Percentiles rank a stretch among this genome's conserved stretches.
Evolutionary conservation across 2,329 filamentous ascomycete genomes (phyloP).

Genomic region (Aspergillus pseudonomiae): DNA sequence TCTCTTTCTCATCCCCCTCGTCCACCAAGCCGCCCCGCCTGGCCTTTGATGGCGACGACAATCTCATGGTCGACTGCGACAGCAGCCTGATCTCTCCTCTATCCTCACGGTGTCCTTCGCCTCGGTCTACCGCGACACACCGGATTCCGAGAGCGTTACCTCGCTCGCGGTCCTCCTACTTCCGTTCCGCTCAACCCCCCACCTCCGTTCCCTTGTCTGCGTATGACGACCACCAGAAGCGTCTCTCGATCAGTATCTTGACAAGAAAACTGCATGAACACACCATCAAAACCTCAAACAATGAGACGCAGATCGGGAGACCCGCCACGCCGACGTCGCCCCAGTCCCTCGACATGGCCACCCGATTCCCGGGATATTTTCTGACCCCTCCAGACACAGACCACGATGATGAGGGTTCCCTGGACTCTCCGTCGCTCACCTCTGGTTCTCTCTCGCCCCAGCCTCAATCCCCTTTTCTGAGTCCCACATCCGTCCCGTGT

Average conservation of each 20-base stretch:
- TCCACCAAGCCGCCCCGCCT: constrained; percentile 32
- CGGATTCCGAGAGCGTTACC: constrained; percentile 34
- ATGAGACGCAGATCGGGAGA: constrained; percentile 11
- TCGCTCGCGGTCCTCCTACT: constrained; percentile 37
- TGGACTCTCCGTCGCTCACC: constrained; percentile 61
- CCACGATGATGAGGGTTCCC: constrained; percentile 39
- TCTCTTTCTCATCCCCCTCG: constrained; percentile 44
- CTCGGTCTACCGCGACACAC: constrained; percentile 32
- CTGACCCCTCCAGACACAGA: constrained; percentile 44
- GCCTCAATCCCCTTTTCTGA: constrained; percentile 31
- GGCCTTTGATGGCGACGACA: constrained; percentile 36
- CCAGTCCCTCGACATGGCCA: constrained; percentile 9
- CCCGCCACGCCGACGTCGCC: constrained; percentile 24
- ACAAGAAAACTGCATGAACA: constrained; percentile 47
- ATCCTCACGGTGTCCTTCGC: constrained; percentile 48
- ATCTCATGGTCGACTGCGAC: constrained; percentile 40
- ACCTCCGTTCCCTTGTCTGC: constrained; percentile 49
- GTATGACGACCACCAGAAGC: constrained; percentile 36
- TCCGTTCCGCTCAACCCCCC: constrained; percentile 40
- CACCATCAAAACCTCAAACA: constrained; percentile 33
- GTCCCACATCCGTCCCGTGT: constrained; percentile 33
- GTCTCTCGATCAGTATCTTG: constrained; percentile 44
- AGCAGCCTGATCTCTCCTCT: constrained; percentile 43
- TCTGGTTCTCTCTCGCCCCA: constrained; percentile 49
- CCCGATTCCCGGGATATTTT: constrained; percentile 30